Evolutionary conservation across 2,329 filamentous ascomycete genomes (phyloP), one percentile per base, ranked within the genome.

Genomic region (Macrophomina tecta): DNA sequence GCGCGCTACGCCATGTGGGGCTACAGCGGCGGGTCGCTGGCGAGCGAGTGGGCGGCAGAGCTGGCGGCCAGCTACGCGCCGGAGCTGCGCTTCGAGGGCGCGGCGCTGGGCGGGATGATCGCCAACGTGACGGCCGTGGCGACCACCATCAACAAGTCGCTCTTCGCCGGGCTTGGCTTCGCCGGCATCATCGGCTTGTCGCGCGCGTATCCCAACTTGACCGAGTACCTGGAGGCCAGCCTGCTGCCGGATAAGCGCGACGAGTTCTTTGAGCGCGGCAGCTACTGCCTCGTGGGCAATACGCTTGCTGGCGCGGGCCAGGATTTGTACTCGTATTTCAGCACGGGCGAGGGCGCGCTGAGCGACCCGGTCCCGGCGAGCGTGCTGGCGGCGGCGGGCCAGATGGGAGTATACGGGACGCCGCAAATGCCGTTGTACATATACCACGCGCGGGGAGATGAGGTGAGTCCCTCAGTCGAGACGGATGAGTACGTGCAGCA

Each of bases 401-500:
- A 67, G n/a, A 60, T 66, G 67, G 71, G 69, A 3, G 56, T 61
- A 23, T 67, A 73, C 45, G 72, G 71, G 11, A 62, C 68, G 4
- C 72, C 71, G 5, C 49, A 40, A 28, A 73, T 74, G 49, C 75
- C 75, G 1, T 38, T 75, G 4, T 77, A 73, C 48, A 68, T 73
- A 5, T 78, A 78, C 65, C 76, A 79, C 55, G 73, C 76, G 3
- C 69, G 72, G 9, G 66, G 69, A 1, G 76, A 78, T 65, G 73
- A 78, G 62, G 69, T 78, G 14, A 73, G 70, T 46, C 68, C 72
- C 2, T 64, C 75, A 0, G 66, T 60, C 5, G 72, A 75, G 46
- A 75, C 73, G 3, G 74, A 77, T 68, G 66, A 52, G 1, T 51
- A 77, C 60, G 68, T 77, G 0, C 51, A 70, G 8, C 66, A 70